phyloP scores from a whole-genome alignment of 495 filamentous ascomycete species.

The Tuber calosporum region DNA sequence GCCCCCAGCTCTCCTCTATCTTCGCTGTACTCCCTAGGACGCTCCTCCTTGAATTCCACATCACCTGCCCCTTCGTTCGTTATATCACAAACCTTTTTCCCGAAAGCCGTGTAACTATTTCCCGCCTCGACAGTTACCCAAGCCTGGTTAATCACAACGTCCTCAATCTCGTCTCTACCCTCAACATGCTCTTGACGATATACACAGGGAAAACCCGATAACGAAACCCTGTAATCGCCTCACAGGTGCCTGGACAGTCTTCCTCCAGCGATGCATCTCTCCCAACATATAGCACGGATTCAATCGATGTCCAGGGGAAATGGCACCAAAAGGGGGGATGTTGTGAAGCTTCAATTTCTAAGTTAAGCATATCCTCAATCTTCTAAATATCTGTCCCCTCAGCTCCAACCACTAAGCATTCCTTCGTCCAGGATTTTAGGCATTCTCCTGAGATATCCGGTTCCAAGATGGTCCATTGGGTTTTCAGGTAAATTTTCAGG shows the following conservation, averaged over 20 bases:
- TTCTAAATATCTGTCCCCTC: too few relatives aligned
- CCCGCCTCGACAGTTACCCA: not conserved
- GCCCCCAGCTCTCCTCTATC: not conserved
- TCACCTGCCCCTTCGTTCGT: not conserved
- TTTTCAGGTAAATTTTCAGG: too few relatives aligned
- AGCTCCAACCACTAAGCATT: too few relatives aligned
- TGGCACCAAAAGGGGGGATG: not conserved
- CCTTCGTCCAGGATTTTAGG: too few relatives aligned
- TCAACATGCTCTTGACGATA: not conserved
- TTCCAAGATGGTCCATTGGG: too few relatives aligned
- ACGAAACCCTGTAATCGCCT: not conserved
- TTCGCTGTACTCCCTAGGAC: not conserved
- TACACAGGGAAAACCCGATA: not conserved
- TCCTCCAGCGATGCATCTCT: not conserved
- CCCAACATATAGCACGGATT: not conserved
- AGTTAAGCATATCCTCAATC: too few relatives aligned
- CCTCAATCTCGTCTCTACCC: accelerated
- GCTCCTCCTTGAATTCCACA: not conserved
- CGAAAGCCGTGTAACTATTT: not conserved
- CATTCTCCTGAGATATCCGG: too few relatives aligned
- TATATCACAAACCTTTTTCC: not conserved
- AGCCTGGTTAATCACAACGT: not conserved
- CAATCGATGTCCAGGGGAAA: not conserved
- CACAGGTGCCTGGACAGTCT: not conserved
- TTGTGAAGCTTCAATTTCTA: not conserved